Base-by-base conservation (phyloP, 75 land plant genomes). In the Pinus tabuliformis region DNA sequence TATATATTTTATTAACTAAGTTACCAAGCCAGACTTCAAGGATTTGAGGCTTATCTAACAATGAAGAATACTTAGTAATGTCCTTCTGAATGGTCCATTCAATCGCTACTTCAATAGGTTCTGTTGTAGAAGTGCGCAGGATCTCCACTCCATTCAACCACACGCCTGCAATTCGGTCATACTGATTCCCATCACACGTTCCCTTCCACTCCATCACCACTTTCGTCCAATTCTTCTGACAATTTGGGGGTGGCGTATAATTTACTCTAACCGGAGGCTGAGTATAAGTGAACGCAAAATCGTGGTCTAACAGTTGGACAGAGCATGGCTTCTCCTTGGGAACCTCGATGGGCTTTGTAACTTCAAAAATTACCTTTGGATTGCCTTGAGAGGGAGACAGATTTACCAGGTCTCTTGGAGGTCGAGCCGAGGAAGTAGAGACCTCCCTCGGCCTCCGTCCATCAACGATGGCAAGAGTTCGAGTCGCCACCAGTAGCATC, bases 251-350 rank as follows among this genome's bases (percentile, higher is more conserved):
- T 22, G 90, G 92, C 24, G 49, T 77, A 77, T 92, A 88, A 22
- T 62, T 6, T 4, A 78, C 85, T 12, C 54, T 59, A 16, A 86
- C 87, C 2, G 92, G 95, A 52, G 92, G 86, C 42, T 77, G 61
- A 1, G 85, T 85, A 57, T 78, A 77, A 37, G 90, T 89, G 83
- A 33, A 78, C 72, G 78, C 90, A 73, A 92, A 92, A 62, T 85
- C 86, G 58, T 90, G 88, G 21, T 79, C 80, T 36, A 92, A 73
- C 26, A 92, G 24, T 12, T 45, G 63, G 62, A 75, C 24, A 8
- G 90, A 84, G 56, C 85, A 86, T 49, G 33, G 33, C 33, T 33
- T 33, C 33, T 33, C 33, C 2, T 33, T 33, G 1, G 33, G 33
- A 33, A 33, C 33, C 1, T 33, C 33, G 33, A 33, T 33, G 33